Evolutionary conservation across 164 flowering plant genomes (phyloP).

Genomic region (Annona squamosa): DNA sequence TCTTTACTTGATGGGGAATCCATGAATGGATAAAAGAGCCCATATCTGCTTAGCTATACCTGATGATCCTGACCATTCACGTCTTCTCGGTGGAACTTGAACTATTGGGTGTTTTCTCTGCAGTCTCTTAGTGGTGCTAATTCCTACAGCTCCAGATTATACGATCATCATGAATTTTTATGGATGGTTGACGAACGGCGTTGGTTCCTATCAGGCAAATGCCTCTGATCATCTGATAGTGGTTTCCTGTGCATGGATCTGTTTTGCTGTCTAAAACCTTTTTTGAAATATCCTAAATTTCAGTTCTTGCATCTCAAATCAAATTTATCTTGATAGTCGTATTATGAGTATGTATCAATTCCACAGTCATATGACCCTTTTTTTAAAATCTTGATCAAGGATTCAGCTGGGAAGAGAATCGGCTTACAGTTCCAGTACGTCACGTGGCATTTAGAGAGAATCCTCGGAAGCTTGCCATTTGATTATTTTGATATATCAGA

Average conservation of each 20-base stretch:
- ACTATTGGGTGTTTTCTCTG: neutral
- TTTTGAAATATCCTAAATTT: no score
- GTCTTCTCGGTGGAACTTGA: neutral
- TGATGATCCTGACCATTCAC: neutral
- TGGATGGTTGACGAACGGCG: neutral
- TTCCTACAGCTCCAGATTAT: neutral
- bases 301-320: no score
- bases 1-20: neutral
- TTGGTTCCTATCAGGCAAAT: neutral
- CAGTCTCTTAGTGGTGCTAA: neutral
- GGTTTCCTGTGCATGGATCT: conserved; percentile 37
- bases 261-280: no score
- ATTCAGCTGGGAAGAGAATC: conserved; percentile 47
- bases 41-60: neutral
- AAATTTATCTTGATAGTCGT: no score
- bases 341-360: no score
- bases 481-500: conserved; percentile 68
- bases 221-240: neutral
- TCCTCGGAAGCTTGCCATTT: conserved; percentile 52
- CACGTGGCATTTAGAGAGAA: conserved; percentile 71
- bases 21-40: neutral
- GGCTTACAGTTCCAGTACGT: conserved; percentile 63
- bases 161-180: neutral
- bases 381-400: conserved; percentile 31
- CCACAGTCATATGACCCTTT: neutral